Conservation (phyloP, 306 rosid species). For the Gynostemma pentaphyllum region DNA sequence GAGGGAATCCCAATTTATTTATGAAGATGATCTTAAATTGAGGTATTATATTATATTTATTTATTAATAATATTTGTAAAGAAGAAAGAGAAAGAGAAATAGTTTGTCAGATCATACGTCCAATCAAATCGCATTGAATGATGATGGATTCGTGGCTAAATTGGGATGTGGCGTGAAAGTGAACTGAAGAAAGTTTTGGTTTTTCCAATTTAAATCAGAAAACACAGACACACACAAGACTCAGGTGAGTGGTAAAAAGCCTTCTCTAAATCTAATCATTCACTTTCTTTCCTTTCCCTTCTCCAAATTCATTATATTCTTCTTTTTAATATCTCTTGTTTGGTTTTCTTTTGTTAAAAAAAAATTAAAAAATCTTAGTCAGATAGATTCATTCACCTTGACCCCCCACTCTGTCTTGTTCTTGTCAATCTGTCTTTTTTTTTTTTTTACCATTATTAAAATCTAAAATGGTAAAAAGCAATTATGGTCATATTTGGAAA, state of each 20-base stretch:
- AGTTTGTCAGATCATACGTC: conserved; percentile 65
- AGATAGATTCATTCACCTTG: conserved; percentile 26
- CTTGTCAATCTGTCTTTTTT: conserved; percentile 39
- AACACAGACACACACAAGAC: not conserved
- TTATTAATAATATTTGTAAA: too few relatives aligned
- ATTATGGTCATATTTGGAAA: conserved; percentile 29
- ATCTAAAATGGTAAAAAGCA: conserved; percentile 39
- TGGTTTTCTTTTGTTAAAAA: conserved; percentile 44
- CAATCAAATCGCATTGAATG: conserved; percentile 50
- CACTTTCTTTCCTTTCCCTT: conserved; percentile 24
- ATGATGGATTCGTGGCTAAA: conserved; percentile 23
- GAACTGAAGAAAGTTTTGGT: conserved; percentile 14
- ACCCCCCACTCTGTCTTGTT: conserved; percentile 41
- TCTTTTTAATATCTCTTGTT: conserved; percentile 23
- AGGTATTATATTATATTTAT: too few relatives aligned
- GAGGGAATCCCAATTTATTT: conserved; percentile 11
- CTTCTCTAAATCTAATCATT: not conserved
- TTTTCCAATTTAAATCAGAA: not conserved
- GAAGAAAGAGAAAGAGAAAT: too few relatives aligned
- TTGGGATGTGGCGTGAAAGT: conserved; percentile 36
- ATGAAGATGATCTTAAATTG: not conserved
- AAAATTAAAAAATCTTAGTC: conserved; percentile 65
- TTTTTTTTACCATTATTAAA: conserved; percentile 20
- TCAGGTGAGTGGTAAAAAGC: not conserved
- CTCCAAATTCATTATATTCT: conserved; percentile 7